Evolutionary conservation across 768 basidiomycete species (phyloP), one percentile per base, ranked within the genome.

Genomic region (Suillus luteus): DNA sequence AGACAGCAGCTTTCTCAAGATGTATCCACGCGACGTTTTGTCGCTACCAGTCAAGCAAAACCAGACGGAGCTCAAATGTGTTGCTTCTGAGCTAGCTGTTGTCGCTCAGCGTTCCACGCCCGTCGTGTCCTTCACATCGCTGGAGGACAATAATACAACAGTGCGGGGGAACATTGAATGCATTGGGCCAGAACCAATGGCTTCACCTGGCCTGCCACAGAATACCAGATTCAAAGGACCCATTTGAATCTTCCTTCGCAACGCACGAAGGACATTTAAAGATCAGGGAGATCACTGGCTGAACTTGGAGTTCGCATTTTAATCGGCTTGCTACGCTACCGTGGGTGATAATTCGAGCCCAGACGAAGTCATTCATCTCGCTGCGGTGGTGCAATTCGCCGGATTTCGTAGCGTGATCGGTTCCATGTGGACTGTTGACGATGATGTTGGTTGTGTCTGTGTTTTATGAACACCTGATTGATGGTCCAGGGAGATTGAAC

Each of bases 191-290:
- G 22, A 54, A 67, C 40, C 27, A 61, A 17, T 66, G 65, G 14
- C 72, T 65, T 24, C 79, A 80, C 59, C 60, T 79, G 33, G 76
- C 79, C 14, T 79, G 78, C 60, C 78, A 80, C 66, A 79, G 75
- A 40, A 57, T 66, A n/a, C 78, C 77, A 62, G 65, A 78, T 58
- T 2, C 40, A n/a, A 19, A 63, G 31, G 51, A 72, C 22, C 74
- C 74, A 19, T 59, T 69, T 24, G 60, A 70, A n/a, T 70, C 67
- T 43, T 63, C 49, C 2, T 69, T 75, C 60, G 43, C 61, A 2
- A 67, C 73, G n/a, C 58, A 66, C 43, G 66, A 71, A 33, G 64
- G 63, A 24, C 41, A 41, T 38, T 38, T 60, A 9, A 37, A 5
- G 15, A 44, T 61, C 24, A 24, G n/a, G 33, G 60, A 63, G 40